Percentiles rank a stretch among this genome's conserved stretches.
phyloP scores from a whole-genome alignment of 768 basidiomycete genomes.

The Steccherinum ochraceum region DNA sequence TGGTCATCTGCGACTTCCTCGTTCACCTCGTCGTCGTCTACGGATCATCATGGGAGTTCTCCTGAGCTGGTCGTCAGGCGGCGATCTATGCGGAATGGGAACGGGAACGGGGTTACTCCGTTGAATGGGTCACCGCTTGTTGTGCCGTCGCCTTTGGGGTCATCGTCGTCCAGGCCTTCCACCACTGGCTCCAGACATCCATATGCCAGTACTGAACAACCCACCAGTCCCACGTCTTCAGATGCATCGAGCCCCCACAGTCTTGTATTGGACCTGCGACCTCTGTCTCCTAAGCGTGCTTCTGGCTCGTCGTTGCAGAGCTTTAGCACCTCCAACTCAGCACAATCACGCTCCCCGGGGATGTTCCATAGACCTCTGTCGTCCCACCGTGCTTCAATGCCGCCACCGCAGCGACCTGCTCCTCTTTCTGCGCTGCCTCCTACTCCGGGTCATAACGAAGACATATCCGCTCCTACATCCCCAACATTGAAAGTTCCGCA shows the following conservation, averaged over 20 bases:
- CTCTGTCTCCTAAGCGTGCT: constrained; percentile 22
- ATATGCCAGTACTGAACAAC: constrained; percentile 18
- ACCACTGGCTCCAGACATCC: constrained; percentile 15
- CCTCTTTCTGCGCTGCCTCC: constrained; percentile 67
- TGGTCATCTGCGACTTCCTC: constrained; percentile 5
- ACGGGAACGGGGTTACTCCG: constrained; percentile 39
- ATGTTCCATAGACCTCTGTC: constrained; percentile 19
- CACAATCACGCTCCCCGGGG: constrained; percentile 11
- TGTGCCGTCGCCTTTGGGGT: constrained; percentile 23
- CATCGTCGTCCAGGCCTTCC: constrained; percentile 11
- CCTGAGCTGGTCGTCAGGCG: constrained; percentile 4
- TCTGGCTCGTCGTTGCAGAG: constrained; percentile 21
- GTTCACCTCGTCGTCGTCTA: constrained; percentile 13
- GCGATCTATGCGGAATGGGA: constrained; percentile 21
- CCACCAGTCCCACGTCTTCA: constrained; percentile 17
- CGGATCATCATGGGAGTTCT: constrained; percentile 15
- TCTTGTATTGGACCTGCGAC: constrained; percentile 17
- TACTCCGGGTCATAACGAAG: constrained; percentile 36
- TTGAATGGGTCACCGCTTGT: constrained; percentile 57
- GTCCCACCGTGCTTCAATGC: constrained; percentile 54
- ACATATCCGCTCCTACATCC: constrained; percentile 18
- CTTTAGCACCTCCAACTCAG: constrained; percentile 18
- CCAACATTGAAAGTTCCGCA: constrained; percentile 24
- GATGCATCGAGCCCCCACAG: constrained; percentile 18
- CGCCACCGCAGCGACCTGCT: constrained; percentile 67